A percentile compares a stretch with the other conserved stretches of the same genome.
Evolutionary conservation across 129 eudicot genomes (phyloP).

Genomic region (Cynara cardunculus): DNA sequence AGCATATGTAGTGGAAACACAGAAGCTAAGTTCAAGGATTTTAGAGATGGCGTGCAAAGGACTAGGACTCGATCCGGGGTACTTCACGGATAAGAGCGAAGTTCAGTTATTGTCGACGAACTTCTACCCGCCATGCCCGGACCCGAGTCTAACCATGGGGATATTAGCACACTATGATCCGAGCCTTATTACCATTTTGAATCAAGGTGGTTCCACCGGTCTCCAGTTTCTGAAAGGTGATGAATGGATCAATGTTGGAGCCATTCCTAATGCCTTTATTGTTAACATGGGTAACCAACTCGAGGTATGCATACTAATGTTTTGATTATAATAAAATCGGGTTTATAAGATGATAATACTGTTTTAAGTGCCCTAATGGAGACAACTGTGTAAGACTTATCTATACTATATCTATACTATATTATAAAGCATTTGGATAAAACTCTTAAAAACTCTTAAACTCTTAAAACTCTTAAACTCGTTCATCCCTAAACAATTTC

Average conservation of each 20-base stretch:
- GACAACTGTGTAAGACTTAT: not conserved
- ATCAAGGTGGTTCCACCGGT: slow-evolving; percentile 45
- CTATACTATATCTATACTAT: too few species aligned
- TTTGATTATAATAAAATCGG: not conserved
- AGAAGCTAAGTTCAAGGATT: slow-evolving; percentile 48
- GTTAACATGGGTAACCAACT: slow-evolving; percentile 62
- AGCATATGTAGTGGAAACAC: slow-evolving; percentile 36
- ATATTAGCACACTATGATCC: slow-evolving; percentile 55
- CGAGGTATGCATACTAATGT: slow-evolving; percentile 41
- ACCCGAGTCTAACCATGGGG: slow-evolving; percentile 73
- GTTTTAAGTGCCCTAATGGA: not conserved
- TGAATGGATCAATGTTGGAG: slow-evolving; percentile 58
- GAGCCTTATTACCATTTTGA: slow-evolving; percentile 44
- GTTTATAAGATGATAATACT: not conserved
- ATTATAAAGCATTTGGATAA: too few species aligned
- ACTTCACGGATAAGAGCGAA: slow-evolving; percentile 42
- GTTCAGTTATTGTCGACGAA: slow-evolving; percentile 44
- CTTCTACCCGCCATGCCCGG: slow-evolving; percentile 79
- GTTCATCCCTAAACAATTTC: too few species aligned
- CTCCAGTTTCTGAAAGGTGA: slow-evolving; percentile 62
- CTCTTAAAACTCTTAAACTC: too few species aligned
- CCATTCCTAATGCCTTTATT: slow-evolving; percentile 53
- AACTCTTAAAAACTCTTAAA: too few species aligned
- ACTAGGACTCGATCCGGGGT: slow-evolving; percentile 53
- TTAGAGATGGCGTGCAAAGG: slow-evolving; percentile 62